These are phyloP conservation scores for Penicillium sp. DNA, from an alignment of 2,329 filamentous ascomycete species.

Conservation along the genomic window DNA sequence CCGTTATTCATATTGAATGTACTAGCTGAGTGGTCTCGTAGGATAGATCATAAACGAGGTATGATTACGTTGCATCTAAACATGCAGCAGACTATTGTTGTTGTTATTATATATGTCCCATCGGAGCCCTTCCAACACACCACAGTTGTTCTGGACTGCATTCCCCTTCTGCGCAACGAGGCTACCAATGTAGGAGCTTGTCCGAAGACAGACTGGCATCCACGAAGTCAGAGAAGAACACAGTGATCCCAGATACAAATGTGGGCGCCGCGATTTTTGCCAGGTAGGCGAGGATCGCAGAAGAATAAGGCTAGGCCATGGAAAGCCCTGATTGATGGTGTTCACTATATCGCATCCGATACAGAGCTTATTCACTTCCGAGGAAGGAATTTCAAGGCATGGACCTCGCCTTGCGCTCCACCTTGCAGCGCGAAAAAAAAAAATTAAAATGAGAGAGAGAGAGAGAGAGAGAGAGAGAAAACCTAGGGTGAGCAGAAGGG, in stretches of 20 bases:
- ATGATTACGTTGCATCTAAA: neutral
- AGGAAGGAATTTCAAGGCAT: conserved; percentile 49
- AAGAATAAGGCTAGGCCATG: conserved; percentile 9
- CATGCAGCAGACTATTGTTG: neutral
- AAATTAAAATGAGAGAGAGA: neutral
- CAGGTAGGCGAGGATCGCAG: conserved; percentile 6
- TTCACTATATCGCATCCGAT: conserved; percentile 54
- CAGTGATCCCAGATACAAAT: conserved; percentile 13
- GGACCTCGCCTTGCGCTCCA: conserved; percentile 55
- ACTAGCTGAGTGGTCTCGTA: neutral
- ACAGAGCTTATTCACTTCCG: conserved; percentile 49
- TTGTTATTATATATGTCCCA: conserved; percentile 18
- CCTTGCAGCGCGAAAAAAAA: conserved; percentile 49
- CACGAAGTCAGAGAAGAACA: conserved; percentile 8
- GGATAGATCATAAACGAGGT: neutral
- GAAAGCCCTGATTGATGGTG: conserved; percentile 13
- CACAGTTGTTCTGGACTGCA: conserved; percentile 8
- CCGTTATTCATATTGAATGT: neutral
- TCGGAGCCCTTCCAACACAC: conserved; percentile 13
- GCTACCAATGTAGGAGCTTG: conserved; percentile 16
- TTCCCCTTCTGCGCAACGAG: neutral
- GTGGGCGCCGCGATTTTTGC: conserved; percentile 11
- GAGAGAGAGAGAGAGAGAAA: neutral
- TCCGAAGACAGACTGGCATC: conserved; percentile 24
- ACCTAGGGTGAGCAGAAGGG: conserved; percentile 5